These are phyloP conservation scores for Marchantia polymorpha DNA, from an alignment of 225 moss, liverwort and hornwort species.

Conservation along the genomic window DNA sequence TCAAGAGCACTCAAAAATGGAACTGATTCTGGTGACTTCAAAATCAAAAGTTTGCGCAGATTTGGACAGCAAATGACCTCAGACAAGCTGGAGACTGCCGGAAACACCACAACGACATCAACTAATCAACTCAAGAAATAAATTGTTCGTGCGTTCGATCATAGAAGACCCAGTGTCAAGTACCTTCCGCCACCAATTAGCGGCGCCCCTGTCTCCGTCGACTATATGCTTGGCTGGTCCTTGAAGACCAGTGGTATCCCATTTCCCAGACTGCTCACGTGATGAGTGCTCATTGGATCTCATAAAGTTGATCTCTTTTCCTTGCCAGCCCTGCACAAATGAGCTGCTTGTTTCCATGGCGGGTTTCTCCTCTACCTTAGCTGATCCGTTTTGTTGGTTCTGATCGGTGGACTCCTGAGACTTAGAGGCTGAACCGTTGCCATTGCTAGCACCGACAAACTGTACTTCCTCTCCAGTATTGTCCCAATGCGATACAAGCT, in stretches of 20 bases:
- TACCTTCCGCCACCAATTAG: slow-evolving; percentile 98
- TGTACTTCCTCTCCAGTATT: slow-evolving; percentile 62
- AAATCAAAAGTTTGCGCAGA: too few species aligned
- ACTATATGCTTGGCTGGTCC: slow-evolving; percentile 74
- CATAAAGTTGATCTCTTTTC: slow-evolving; percentile 48
- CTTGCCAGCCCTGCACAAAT: slow-evolving; percentile 81
- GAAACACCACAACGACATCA: too few species aligned
- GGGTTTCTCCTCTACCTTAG: slow-evolving; percentile 9
- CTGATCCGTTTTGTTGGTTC: slow-evolving; percentile 15
- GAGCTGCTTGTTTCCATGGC: slow-evolving; percentile 44
- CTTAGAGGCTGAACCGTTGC: slow-evolving; percentile 20
- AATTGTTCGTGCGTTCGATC: too few species aligned
- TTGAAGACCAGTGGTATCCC: slow-evolving; percentile 73
- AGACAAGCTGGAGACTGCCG: too few species aligned
- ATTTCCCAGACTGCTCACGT: slow-evolving; percentile 56
- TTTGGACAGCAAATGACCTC: too few species aligned
- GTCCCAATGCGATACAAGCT: slow-evolving; percentile 77
- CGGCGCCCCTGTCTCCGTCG: slow-evolving; percentile 70
- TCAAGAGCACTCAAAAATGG: too few species aligned
- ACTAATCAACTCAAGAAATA: too few species aligned
- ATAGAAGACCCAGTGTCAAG: neutral
- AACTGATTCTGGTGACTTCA: too few species aligned
- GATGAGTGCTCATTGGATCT: slow-evolving; percentile 56
- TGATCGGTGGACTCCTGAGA: neutral
- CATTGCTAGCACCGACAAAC: slow-evolving; percentile 34